Evolutionary conservation across 306 rosid genomes (phyloP), one percentile per base, ranked within the genome.

Genomic region (Cicer cuneatum): DNA sequence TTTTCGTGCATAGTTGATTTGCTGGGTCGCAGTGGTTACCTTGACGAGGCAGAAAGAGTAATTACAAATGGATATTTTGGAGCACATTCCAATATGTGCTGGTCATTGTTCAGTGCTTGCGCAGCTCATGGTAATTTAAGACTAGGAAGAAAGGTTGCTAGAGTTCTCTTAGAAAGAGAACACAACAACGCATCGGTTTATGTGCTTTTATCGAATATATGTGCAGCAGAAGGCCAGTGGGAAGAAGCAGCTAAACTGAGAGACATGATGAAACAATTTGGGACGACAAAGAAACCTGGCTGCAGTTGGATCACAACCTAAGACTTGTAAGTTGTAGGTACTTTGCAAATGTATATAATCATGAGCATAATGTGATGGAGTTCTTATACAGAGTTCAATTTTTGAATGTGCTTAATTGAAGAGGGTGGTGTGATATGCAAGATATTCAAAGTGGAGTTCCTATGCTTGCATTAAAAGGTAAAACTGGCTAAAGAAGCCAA

Each of bases 91-190:
- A 80, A 87, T 62, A 84, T 90, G 5, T 92, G 86, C 84, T 90
- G 96, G 97, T 75, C 96, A 18, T 79, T 92, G 83, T 85, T 92
- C 66, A 88, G 97, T 81, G 93, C 97, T 14, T 92, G 96, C 79
- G 96, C 93, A 60, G 87, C 92, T 71, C 89, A 90, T 64, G 90
- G 89, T 53, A 83, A 90, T 72, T 57, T 90, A 82, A 85, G 75
- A 57, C 78, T 88, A 21, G 93, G 92, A 79, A 87, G 92, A 82
- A 89, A 73, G 40, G 73, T 87, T 37, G 89, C 93, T 41, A 72
- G 74, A 59, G 78, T 84, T 76, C 81, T 90, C 8, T 85, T 90
- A 43, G 90, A 90, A 87, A 86, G 83, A 42, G 93, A 87, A 21
- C 53, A 66, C 59, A 71, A 78, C 69, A 80, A 85, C 76, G 90